Percentiles rank a stretch among this genome's conserved stretches.
These are phyloP conservation scores for Daldinia caldariorum DNA, from an alignment of 495 filamentous ascomycete species.

Conservation along the genomic window DNA sequence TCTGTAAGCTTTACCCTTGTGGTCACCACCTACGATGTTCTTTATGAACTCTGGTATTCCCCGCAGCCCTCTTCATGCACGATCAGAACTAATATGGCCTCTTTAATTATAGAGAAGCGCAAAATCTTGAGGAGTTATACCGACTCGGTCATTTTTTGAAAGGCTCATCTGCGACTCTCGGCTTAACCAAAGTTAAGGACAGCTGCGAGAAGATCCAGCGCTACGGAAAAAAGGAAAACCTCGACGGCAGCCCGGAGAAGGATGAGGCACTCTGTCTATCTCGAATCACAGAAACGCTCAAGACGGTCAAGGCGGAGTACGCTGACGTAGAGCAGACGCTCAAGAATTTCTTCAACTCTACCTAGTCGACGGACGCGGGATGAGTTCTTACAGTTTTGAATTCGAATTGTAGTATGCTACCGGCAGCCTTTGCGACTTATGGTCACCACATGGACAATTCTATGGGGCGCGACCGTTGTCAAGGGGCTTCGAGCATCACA, in stretches of 20 bases:
- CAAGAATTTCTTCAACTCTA: slow-evolving; percentile 71
- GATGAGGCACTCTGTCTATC: slow-evolving; percentile 72
- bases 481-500: slow-evolving; percentile 41
- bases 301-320: slow-evolving; percentile 78
- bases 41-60: slow-evolving; percentile 19
- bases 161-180: slow-evolving; percentile 96
- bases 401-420: slow-evolving; percentile 32
- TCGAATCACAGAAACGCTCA: slow-evolving; percentile 74
- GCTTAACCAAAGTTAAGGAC: slow-evolving; percentile 90
- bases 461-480: slow-evolving; percentile 23
- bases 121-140: slow-evolving; percentile 77
- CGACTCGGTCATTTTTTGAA: slow-evolving; percentile 94
- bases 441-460: slow-evolving; percentile 26
- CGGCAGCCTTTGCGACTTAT: slow-evolving; percentile 26
- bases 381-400: slow-evolving; percentile 24
- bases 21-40: neutral
- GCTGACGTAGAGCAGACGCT: slow-evolving; percentile 75
- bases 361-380: slow-evolving; percentile 33
- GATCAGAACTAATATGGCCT: slow-evolving; percentile 29
- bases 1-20: slow-evolving; percentile 67
- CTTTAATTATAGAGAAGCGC: slow-evolving; percentile 60
- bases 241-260: slow-evolving; percentile 72
- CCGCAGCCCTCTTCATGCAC: neutral
- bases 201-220: slow-evolving; percentile 96
- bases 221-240: slow-evolving; percentile 81